Base-by-base conservation (phyloP, 192 early-diverging fungal species). In the Mortierella antarctica region DNA sequence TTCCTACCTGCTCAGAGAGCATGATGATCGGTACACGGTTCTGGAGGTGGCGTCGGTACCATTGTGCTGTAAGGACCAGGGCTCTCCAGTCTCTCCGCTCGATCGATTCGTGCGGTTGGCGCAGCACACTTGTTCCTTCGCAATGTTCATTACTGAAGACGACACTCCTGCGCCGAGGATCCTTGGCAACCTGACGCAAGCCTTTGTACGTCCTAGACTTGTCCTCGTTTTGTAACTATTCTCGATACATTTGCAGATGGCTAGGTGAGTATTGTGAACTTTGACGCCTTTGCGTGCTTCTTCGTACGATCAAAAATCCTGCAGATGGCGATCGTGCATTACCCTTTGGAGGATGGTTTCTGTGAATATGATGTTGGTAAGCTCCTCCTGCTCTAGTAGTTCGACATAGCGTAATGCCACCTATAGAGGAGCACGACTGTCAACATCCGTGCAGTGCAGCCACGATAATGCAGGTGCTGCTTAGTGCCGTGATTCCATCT, bases 101-200 rank as follows among this genome's bases (percentile, higher is more conserved):
- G 15, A 79, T 50, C 12, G 83, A 53, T 70, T 87, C 86, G 11
- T 71, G 66, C 2, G 81, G 77, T 48, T 75, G 57, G 42, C 85
- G 75, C 20, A 52, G 15, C 0, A 79, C 73, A 2, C 53, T 64
- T 0, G 91, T 91, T 2, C 77, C 81, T 0, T 73, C 70, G 68
- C 90, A 94, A 10, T 90, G 83, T 56, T 91, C 91, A 18, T 94
- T 94, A 57, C 90, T 88, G 72, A 94, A 94, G 13, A 93, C 83
- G 2, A 91, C 79, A 2, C 89, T 88, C 15, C 81, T 65, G 15
- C 91, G 75, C 14, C 86, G 58, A 9, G 86, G 83, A 70, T 92
- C 89, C 17, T 85, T 82, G 11, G 85, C 74, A 20, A 93, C 86
- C 41, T 86, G 83, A n/a, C 91, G 85, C 39, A 93, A 66, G 42